These are phyloP conservation scores for Spergularia marina DNA, from an alignment of 148 eudicot species.

Conservation along the genomic window DNA sequence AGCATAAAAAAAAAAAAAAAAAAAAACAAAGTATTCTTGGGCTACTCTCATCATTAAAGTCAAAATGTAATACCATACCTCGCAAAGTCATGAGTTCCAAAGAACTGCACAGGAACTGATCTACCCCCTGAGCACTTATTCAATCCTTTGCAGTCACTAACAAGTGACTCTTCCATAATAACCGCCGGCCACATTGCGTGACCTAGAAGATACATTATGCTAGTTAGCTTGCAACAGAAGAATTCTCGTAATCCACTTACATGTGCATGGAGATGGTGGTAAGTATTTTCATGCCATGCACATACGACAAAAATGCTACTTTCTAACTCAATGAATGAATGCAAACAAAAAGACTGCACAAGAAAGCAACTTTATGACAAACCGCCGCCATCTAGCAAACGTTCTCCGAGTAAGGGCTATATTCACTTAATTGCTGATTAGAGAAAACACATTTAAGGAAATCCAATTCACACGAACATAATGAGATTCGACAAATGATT, in stretches of 20 bases:
- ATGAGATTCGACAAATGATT: too few species aligned
- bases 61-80: constrained; percentile 42
- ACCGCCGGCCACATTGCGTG: constrained; percentile 97
- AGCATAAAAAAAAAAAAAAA: neutral
- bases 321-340: neutral
- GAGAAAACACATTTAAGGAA: neutral
- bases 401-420: neutral
- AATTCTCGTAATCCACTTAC: neutral
- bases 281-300: neutral
- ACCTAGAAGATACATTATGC: constrained; percentile 41
- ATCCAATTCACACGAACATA: neutral
- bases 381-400: neutral
- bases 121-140: constrained; percentile 58
- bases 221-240: constrained; percentile 4
- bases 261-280: neutral
- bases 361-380: neutral
- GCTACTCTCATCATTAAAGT: constrained; percentile 6
- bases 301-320: neutral
- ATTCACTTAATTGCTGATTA: constrained; percentile 3
- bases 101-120: constrained; percentile 88
- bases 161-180: constrained; percentile 68
- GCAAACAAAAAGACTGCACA: neutral
- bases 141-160: constrained; percentile 60
- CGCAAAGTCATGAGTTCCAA: constrained; percentile 97
- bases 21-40: neutral